Conservation (phyloP, 2,329 filamentous ascomycete genomes). For the Periconia sp. region DNA sequence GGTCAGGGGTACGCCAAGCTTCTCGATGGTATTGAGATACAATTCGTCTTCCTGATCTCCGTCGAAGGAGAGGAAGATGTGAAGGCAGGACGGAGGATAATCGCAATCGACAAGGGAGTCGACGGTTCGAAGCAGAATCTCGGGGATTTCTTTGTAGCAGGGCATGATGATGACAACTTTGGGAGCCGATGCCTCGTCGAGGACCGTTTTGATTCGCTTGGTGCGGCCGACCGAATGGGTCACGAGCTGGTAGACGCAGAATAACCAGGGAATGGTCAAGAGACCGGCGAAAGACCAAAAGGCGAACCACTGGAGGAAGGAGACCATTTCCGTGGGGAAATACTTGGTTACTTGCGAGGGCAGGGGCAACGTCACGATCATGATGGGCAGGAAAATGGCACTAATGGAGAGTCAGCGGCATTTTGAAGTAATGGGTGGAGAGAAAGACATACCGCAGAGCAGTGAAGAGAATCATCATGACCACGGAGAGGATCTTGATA, state of each 20-base stretch:
- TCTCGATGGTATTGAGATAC: conserved; percentile 82
- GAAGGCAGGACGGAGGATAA: conserved; percentile 87
- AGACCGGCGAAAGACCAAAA: conserved; percentile 91
- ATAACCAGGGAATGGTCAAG: conserved; percentile 85
- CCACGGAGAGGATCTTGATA: conserved; percentile 72
- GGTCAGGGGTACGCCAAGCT: conserved; percentile 77
- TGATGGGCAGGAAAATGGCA: conserved; percentile 84
- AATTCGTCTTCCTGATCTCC: conserved; percentile 86
- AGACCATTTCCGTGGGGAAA: conserved; percentile 71
- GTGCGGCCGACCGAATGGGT: conserved; percentile 81
- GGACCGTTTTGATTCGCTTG: conserved; percentile 78
- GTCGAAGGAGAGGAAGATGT: conserved; percentile 94
- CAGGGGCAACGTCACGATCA: conserved; percentile 88
- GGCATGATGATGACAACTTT: conserved; percentile 98
- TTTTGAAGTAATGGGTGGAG: too few relatives aligned
- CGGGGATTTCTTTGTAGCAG: conserved; percentile 88
- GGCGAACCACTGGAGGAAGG: conserved; percentile 85
- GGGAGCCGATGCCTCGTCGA: conserved; percentile 83
- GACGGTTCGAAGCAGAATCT: conserved; percentile 79
- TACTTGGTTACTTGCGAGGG: conserved; percentile 70
- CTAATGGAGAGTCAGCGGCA: conserved; percentile 49
- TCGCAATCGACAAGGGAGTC: conserved; percentile 93
- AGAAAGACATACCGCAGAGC: conserved; percentile 63
- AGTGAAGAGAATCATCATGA: conserved; percentile 75
- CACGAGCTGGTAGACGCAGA: conserved; percentile 89